Evolutionary conservation across 2,329 filamentous ascomycete genomes (phyloP).

Genomic region (Monosporascus sp.): DNA sequence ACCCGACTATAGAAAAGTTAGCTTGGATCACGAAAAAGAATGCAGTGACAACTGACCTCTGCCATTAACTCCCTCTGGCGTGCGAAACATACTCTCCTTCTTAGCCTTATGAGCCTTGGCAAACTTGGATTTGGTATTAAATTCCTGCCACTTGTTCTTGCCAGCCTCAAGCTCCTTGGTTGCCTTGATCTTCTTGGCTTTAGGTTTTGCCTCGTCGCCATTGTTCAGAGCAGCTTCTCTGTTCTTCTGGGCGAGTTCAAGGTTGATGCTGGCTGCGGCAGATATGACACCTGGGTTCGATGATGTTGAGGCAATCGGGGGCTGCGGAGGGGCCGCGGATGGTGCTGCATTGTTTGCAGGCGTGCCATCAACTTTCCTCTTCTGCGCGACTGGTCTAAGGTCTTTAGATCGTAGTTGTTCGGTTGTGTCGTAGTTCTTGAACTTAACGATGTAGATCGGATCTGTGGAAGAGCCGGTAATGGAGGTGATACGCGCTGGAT

Average conservation of each 20-base stretch:
- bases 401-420: slow-evolving; percentile 80
- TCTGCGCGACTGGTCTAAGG: slow-evolving; percentile 72
- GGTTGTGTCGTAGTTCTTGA: slow-evolving; percentile 82
- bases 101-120: slow-evolving; percentile 55
- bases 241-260: slow-evolving; percentile 41
- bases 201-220: slow-evolving; percentile 66
- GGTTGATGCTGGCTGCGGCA: slow-evolving; percentile 52
- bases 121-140: slow-evolving; percentile 70
- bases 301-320: slow-evolving; percentile 25
- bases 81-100: slow-evolving; percentile 97
- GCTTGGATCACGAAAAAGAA: slow-evolving; percentile 7
- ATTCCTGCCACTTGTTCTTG: slow-evolving; percentile 94
- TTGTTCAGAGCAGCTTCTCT: slow-evolving; percentile 58
- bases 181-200: slow-evolving; percentile 85
- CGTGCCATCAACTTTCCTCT: slow-evolving; percentile 80
- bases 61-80: slow-evolving; percentile 77
- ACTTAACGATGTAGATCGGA: slow-evolving; percentile 90
- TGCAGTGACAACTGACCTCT: slow-evolving; percentile 58
- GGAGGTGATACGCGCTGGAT: slow-evolving; percentile 86
- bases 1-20: slow-evolving; percentile 64
- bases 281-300: slow-evolving; percentile 45
- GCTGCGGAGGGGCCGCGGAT: slow-evolving; percentile 28
- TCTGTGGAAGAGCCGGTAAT: slow-evolving; percentile 89
- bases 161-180: slow-evolving; percentile 86
- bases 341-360: slow-evolving; percentile 42